Conservation (phyloP, 768 basidiomycete species). For the Kwoniella mangroviensis region DNA sequence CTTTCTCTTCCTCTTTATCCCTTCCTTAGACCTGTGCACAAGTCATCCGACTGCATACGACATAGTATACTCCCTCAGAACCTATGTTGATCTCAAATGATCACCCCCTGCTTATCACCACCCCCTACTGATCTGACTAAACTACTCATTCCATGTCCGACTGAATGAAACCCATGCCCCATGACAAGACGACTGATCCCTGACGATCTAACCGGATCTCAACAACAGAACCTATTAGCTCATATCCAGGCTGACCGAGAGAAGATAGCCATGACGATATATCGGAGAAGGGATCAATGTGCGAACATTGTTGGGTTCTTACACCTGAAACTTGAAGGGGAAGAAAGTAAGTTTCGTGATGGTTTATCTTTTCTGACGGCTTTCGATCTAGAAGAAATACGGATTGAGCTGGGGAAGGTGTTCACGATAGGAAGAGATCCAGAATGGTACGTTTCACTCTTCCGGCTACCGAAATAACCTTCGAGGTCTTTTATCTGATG, state of each 20-base stretch:
- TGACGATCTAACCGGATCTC: not conserved
- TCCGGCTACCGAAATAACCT: not conserved
- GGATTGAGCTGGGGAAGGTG: slow-evolving; percentile 22
- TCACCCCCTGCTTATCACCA: too few relatives aligned
- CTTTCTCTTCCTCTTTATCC: too few relatives aligned
- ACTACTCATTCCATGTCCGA: too few relatives aligned
- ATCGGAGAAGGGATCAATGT: not conserved
- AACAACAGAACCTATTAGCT: not conserved
- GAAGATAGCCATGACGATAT: not conserved
- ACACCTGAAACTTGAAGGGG: not conserved
- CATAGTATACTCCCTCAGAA: too few relatives aligned
- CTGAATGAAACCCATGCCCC: too few relatives aligned
- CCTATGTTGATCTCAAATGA: too few relatives aligned
- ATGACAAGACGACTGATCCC: not conserved
- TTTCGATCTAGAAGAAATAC: slow-evolving; percentile 2
- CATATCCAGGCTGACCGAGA: not conserved
- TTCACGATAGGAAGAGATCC: slow-evolving; percentile 28
- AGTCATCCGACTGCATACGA: too few relatives aligned
- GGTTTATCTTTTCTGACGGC: not conserved
- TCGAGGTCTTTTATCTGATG: too few relatives aligned
- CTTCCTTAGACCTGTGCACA: too few relatives aligned
- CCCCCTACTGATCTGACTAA: too few relatives aligned
- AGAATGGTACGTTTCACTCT: slow-evolving; percentile 13
- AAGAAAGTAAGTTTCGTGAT: not conserved
- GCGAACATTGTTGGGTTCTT: not conserved